Evolutionary conservation across 179 eudicot species (phyloP), one percentile per base, ranked within the genome.

Genomic region (Spinacia oleracea): DNA sequence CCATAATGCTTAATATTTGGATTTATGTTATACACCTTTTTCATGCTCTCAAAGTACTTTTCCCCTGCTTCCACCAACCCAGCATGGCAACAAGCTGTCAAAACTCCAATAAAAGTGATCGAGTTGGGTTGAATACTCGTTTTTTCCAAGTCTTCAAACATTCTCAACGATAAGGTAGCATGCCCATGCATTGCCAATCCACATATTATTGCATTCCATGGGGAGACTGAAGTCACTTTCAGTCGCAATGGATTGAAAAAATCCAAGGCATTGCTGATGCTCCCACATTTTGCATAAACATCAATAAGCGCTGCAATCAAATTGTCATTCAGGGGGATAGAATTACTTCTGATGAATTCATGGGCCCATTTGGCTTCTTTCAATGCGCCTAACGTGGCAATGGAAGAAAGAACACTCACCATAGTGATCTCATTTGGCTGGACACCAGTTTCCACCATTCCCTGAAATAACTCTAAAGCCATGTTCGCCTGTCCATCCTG

Each of bases 101-200:
- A 73, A 51, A 93, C 98, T 64, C 99, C 98, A 7, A 90, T 88
- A 73, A 90, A 96, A 60, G 99, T 93, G 77, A 96, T 91, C 0
- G 92, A 81, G 56, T 89, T 91, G 55, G 88, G 98, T 68, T 81
- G 76, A 48, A 93, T 88, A 5, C 78, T 64, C 6, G 82, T 81
- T 62, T 80, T 86, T 83, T 88, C 91, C 79, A 96, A 81, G 35
- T 90, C 88, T 21, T 86, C 83, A 67, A 91, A 93, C 50, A 87
- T 79, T 40, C 80, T 78, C 25, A 96, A 87, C 76, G 96, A 90
- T 70, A 87, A 72, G 45, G 90, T 71, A 51, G 93, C 94, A 53
- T 89, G 93, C 59, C 99, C 99, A 35, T 96, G 99, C 88, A 91
- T 89, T 56, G 99, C 98, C 73, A 89, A 82, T 50, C 98, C 99